Conservation (phyloP, 1,139 yeast species). For the Kazachstania sp. region DNA sequence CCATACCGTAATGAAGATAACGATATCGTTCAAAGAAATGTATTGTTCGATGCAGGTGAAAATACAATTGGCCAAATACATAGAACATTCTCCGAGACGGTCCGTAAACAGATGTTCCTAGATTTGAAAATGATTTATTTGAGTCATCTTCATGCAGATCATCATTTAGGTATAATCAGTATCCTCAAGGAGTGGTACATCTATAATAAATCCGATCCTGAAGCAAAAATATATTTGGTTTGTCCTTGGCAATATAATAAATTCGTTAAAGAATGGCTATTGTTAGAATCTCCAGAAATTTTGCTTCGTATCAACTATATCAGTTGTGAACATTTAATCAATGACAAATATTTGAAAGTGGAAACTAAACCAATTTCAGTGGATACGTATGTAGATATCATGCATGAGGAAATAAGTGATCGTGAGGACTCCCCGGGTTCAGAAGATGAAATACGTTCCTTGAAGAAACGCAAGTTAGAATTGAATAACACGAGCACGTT, state of each 20-base stretch:
- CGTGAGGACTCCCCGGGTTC: neutral
- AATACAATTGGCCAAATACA: conserved; percentile 70
- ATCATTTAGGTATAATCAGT: conserved; percentile 76
- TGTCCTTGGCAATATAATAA: conserved; percentile 69
- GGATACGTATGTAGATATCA: conserved; percentile 11
- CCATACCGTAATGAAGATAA: conserved; percentile 39
- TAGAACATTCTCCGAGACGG: conserved; percentile 50
- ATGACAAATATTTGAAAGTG: conserved; percentile 24
- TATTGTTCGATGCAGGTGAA: conserved; percentile 87
- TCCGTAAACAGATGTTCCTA: conserved; percentile 33
- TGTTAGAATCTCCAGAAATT: conserved; percentile 40
- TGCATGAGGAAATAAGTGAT: conserved; percentile 3
- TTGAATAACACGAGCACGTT: conserved; percentile 24
- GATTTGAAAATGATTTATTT: conserved; percentile 63
- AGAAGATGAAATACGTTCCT: neutral
- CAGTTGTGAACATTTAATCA: conserved; percentile 58
- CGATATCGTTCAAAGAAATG: conserved; percentile 34
- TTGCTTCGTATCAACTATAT: conserved; percentile 46
- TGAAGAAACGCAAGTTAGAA: conserved; percentile 24
- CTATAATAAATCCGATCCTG: conserved; percentile 24
- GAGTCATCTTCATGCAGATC: conserved; percentile 96
- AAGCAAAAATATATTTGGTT: conserved; percentile 44
- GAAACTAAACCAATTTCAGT: conserved; percentile 29
- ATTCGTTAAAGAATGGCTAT: conserved; percentile 66
- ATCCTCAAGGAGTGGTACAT: conserved; percentile 63